Percentiles rank a stretch among this genome's conserved stretches.
Conservation (phyloP, 73 alveolate species). For the Halteria grandinella region DNA sequence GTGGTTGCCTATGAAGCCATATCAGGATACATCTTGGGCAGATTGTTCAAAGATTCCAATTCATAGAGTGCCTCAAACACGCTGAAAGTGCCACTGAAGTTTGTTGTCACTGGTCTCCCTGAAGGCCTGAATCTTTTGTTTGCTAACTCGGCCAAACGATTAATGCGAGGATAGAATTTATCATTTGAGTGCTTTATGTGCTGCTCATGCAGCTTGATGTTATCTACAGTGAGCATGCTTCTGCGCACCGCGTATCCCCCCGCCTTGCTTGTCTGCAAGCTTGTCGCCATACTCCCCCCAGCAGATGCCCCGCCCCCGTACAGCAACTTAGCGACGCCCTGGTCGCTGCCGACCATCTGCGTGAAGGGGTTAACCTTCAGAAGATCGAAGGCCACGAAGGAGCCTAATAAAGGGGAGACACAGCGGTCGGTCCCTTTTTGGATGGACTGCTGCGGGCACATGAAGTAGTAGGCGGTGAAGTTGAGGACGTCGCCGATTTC, state of each 20-base stretch:
- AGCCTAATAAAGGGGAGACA: constrained; percentile 36
- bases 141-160: constrained; percentile 1
- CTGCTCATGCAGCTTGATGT: constrained; percentile 39
- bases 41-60: constrained; percentile 12
- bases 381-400: constrained; percentile 40
- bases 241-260: too few species aligned
- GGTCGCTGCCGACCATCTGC: constrained; percentile 42
- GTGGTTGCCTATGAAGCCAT: too few species aligned
- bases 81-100: constrained; percentile 8
- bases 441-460: constrained; percentile 4
- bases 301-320: too few species aligned
- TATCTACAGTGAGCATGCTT: constrained; percentile 45
- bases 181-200: neutral
- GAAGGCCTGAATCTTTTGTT: neutral
- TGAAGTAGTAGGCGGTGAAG: constrained; percentile 54
- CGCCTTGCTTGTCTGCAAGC: too few species aligned
- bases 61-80: constrained; percentile 50
- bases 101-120: neutral
- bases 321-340: constrained; percentile 1
- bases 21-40: too few species aligned
- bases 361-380: constrained; percentile 49
- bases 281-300: too few species aligned
- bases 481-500: constrained; percentile 36
- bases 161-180: constrained; percentile 36
- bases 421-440: constrained; percentile 12